Base-by-base conservation (phyloP, 1,284 basidiomycete genomes). In the Rhodotorula mucilaginosa region DNA sequence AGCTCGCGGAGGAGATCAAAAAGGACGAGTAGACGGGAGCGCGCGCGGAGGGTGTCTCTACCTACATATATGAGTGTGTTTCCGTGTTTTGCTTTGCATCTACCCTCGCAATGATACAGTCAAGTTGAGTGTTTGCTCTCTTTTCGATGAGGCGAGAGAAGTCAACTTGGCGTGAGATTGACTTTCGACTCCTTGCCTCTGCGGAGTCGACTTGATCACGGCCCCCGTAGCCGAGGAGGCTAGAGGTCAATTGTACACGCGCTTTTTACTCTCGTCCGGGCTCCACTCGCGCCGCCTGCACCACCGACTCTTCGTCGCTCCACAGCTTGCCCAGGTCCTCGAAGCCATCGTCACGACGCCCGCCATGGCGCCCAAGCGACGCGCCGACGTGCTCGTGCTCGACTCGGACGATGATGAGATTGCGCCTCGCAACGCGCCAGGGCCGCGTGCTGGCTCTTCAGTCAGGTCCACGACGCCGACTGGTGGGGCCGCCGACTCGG, bases 1-100 rank as follows among this genome's bases (percentile, higher is more conserved):
- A 68, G 49, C 47, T 69, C n/a, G 46, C 57, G 16, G 67, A 72
- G 48, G 48, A 52, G 47, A 64, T 64, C n/a, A 72, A 68, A 64
- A 72, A 72, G 64, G 64, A 65, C 13, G 64, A 72, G 60, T 72
- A 26, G n/a, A 56, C 8, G 13, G 6, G 54, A 26, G 29, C n/a
- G 54, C 12, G 54, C 15, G 16, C 26, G 12, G 8, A 2, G n/a
- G 12, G 10, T 56, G 6, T 26, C 54, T 56, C 54, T 10, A 16
- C 29, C n/a, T n/a, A 15, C n/a, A 15, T 26, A 26, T 18, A 5
- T 26, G n/a, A 16, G n/a, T 26, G 13, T 29, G 16, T 8, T 29
- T 16, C 6, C n/a, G 21, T 26, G 23, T n/a, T n/a, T 56, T 56
- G n/a, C 16, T n/a, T 56, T 29, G 31, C 57, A 34, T 58, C 54